Base-by-base conservation (phyloP, 306 rosid genomes). In the Begonia masoniana region DNA sequence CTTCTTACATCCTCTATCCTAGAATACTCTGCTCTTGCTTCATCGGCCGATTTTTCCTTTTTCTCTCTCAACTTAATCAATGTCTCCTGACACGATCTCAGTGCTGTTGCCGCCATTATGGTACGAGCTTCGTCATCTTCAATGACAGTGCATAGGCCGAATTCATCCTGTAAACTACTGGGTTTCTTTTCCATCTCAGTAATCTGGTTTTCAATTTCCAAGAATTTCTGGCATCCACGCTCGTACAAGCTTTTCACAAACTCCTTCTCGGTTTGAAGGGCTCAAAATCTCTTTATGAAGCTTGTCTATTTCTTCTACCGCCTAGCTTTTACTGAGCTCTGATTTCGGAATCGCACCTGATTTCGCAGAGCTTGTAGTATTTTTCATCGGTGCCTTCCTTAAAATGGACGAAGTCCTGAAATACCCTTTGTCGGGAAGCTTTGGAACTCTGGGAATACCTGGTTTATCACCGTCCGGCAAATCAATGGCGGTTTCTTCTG, bases 121-220 rank as follows among this genome's bases (percentile, higher is more conserved):
- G 73, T 67, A n/a, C 87, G 62, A n/a, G 94, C 99, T 13, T 91
- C 95, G 2, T 83, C 69, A 51, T 91, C 94, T 45, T 79, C 95
- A 10, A 83, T 77, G 36, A 68, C 59, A 0, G 66, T 60, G 50
- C 67, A 68, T 51, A 81, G 65, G 41, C 67, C 68, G 56, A 73
- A 86, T 75, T 81, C 96, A 39, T 86, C 96, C 64, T 91, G 84
- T 54, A 91, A 76, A 47, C 45, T 55, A 46, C 73, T 35, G 54
- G 86, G 83, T 55, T 65, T 75, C 62, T 79, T 79, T 5, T 91
- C 94, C 77, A 74, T 86, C 50, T 52, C 71, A 3, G 68, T 65
- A 54, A 91, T 77, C 62, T 65, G 65, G 41, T 68, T 63, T 64
- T 91, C 96, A 42, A 91, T 79, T 17, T 79, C 87, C 87, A 86